A percentile compares a stretch with the other conserved stretches of the same genome.
phyloP scores from a whole-genome alignment of 2,329 filamentous ascomycete species.

The Tetracladium maxilliforme region DNA sequence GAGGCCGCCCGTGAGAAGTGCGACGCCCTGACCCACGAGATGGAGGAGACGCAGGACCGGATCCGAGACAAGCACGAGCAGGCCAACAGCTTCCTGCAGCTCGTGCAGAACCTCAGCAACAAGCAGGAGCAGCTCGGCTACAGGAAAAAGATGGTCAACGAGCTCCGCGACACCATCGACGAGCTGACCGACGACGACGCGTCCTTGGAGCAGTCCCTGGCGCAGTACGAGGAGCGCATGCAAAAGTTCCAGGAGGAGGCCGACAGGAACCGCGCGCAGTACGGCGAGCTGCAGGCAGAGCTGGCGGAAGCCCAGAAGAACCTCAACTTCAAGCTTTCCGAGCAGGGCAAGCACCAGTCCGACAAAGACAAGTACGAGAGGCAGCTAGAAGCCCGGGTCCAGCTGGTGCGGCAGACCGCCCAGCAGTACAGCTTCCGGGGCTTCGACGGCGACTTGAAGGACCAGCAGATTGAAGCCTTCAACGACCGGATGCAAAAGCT shows the following conservation, averaged over 20 bases:
- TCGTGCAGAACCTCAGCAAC: conserved; percentile 60
- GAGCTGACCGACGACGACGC: conserved; percentile 69
- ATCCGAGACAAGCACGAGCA: conserved; percentile 56
- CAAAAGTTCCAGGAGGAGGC: conserved; percentile 47
- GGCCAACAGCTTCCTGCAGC: conserved; percentile 57
- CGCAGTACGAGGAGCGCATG: conserved; percentile 67
- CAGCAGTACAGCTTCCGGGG: conserved; percentile 67
- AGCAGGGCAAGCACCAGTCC: conserved; percentile 67
- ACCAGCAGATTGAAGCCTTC: conserved; percentile 61
- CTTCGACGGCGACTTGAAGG: conserved; percentile 65
- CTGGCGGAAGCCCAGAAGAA: conserved; percentile 27
- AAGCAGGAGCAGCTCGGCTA: conserved; percentile 63
- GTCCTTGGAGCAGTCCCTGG: conserved; percentile 54
- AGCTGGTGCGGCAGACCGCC: conserved; percentile 66
- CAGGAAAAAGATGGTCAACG: conserved; percentile 54
- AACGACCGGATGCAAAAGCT: conserved; percentile 63
- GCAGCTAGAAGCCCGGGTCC: conserved; percentile 56
- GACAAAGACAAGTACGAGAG: conserved; percentile 79
- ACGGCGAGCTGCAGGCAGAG: conserved; percentile 44
- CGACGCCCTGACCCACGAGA: conserved; percentile 40
- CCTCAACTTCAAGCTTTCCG: conserved; percentile 37
- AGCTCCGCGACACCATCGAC: conserved; percentile 57
- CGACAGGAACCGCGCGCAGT: conserved; percentile 45
- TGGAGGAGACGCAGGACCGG: conserved; percentile 36
- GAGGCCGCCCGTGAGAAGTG: conserved; percentile 43